Evolutionary conservation across 176 grass and related monocot species (phyloP).

Genomic region (Aechmea fasciata): DNA sequence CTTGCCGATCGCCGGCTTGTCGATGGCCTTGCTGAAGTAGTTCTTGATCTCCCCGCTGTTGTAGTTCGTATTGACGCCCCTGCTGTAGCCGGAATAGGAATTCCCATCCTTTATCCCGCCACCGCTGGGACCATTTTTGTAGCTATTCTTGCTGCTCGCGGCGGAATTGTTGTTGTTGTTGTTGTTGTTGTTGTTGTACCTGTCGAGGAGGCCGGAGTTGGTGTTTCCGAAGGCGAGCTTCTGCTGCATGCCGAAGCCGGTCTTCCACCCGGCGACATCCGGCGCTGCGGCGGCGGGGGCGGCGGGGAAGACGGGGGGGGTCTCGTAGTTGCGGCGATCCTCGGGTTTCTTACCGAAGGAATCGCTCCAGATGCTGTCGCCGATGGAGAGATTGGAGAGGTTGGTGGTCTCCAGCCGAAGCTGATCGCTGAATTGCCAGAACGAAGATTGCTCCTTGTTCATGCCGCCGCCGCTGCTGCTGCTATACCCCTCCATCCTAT

Average conservation of each 20-base stretch:
- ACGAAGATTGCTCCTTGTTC: constrained; percentile 16
- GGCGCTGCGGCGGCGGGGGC: background rate
- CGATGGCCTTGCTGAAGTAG: constrained; percentile 14
- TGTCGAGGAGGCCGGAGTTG: constrained; percentile 30
- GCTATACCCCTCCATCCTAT: background rate
- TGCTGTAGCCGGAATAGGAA: constrained; percentile 7
- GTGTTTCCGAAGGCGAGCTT: constrained; percentile 71
- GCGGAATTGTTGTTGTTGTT: background rate
- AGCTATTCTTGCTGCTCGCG: constrained; percentile 8
- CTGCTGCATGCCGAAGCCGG: constrained; percentile 36
- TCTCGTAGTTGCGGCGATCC: constrained; percentile 20
- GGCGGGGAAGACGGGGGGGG: background rate
- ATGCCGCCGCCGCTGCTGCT: no score
- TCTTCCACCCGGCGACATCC: constrained; percentile 16
- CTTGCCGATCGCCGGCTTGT: background rate
- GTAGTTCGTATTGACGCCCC: constrained; percentile 4
- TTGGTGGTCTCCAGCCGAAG: constrained; percentile 62
- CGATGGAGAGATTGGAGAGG: constrained; percentile 73
- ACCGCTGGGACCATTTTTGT: background rate
- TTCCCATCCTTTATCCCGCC: background rate
- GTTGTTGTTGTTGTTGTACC: constrained; percentile 2
- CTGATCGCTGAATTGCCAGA: constrained; percentile 98
- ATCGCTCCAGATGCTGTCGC: constrained; percentile 76
- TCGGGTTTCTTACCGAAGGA: background rate
- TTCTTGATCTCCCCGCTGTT: constrained; percentile 2